Evolutionary conservation across 352 stramenopile species (phyloP).

Genomic region (Blastocystis sp.): DNA sequence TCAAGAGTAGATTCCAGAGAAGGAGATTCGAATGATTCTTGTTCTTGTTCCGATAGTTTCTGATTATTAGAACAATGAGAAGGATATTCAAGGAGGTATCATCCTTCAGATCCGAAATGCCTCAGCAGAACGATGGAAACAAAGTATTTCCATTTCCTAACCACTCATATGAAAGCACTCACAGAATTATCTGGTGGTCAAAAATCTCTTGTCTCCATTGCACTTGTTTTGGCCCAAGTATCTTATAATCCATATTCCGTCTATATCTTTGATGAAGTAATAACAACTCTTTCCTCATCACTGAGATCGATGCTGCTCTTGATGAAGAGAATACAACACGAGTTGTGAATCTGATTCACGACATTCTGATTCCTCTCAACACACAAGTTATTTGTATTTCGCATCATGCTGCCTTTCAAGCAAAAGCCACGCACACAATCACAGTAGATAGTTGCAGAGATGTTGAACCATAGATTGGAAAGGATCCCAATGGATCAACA

Average conservation of each 20-base stretch:
- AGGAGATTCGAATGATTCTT: conserved; percentile 31
- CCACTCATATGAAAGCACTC: background rate
- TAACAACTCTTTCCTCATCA: background rate
- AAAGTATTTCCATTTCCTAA: too few species aligned
- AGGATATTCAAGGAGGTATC: background rate
- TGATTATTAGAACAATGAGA: background rate
- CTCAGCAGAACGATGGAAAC: background rate
- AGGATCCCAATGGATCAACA: background rate
- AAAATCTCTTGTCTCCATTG: conserved; percentile 9
- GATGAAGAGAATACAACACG: conserved; percentile 32
- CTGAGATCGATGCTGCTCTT: conserved; percentile 11
- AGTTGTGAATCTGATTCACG: conserved; percentile 12
- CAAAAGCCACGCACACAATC: background rate
- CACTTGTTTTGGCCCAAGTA: background rate
- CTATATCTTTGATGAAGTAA: conserved; percentile 51
- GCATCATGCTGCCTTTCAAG: background rate
- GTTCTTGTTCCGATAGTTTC: background rate
- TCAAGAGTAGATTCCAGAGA: conserved; percentile 18
- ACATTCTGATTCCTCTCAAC: background rate
- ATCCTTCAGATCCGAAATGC: background rate
- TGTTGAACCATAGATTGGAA: background rate
- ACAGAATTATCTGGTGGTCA: conserved; percentile 23
- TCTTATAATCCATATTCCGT: background rate
- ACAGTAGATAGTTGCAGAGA: background rate
- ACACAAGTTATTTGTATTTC: conserved; percentile 28